Evolutionary conservation across 2,329 filamentous ascomycete genomes (phyloP), one percentile per base, ranked within the genome.

Genomic region (Fusarium acutatum): DNA sequence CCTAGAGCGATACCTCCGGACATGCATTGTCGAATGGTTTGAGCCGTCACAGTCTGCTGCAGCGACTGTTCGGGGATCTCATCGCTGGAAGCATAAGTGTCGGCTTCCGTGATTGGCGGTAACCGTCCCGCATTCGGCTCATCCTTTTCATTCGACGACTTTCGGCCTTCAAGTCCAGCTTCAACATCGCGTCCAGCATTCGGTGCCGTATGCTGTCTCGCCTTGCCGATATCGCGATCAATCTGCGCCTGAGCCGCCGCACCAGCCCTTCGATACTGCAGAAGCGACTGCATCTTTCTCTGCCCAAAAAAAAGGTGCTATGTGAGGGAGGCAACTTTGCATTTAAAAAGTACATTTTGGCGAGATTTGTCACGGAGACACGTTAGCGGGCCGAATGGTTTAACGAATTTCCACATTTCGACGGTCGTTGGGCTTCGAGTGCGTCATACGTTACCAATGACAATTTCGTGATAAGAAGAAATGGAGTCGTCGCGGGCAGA

Each of bases 1-100:
- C 80, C 78, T 3, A 82, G 72, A 6, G 80, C 64, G 7, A 63
- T 50, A 2, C 74, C 64, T 5, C 50, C 41, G 5, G 74, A 73
- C 17, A 63, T 35, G 7, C 59, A 74, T 30, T 71, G 62, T 4
- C 38, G 54, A 10, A 75, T 61, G 0, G 69, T 71, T 8, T 64
- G 63, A 6, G 59, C 53, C 4, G 69, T 72, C 12, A 40, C 5
- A 41, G 28, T 63, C 3, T 40, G 50, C 8, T 76, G 62, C 14
- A 71, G 44, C 2, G 53, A 35, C 2, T 32, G 18, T 1, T 66
- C 50, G 9, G 62, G 43, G 1, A 56, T 47, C 20, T 66, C 46
- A 3, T 57, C 40, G 15, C 35, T 24, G 5, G 24, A n/a, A 7
- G 20, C 34, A 20, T 17, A 20, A 4, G 49, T 41, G 2, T 61